Base-by-base conservation (phyloP, 2,329 filamentous ascomycete genomes). In the Sarocladiaceae sp. region DNA sequence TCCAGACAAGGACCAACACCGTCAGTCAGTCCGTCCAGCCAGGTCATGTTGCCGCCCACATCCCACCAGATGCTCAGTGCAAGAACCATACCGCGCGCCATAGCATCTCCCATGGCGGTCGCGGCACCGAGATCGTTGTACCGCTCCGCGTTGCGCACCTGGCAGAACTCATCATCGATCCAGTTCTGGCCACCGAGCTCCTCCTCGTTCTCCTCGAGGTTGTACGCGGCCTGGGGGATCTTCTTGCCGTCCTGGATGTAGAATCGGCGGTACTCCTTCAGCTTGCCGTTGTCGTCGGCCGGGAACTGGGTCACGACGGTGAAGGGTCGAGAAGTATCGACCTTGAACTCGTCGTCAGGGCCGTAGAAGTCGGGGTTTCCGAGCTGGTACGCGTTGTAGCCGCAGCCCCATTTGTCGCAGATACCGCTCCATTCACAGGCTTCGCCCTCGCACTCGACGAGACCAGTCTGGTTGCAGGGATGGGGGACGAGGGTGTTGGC, bases 11-110 rank as follows among this genome's bases (percentile, higher is more conserved):
- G 74, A 1, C 76, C 76, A 3, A 67, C 57, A 20, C 59, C 61
- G 15, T 53, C 58, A 29, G 37, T 41, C 37, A 18, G 4, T 2
- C 65, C 53, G 46, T 79, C 74, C 11, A 79, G 60, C 75, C 75
- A 78, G 18, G 63, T 59, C 75, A 79, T 78, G 47, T 63, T 66
- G 19, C 63, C 65, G 26, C 65, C 57, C n/a, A 66, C 63, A 47
- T 76, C 73, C 64, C 73, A 75, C 73, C 74, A 78, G 44, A 79
- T 61, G 50, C 63, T 67, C 54, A 78, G 66, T 16, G 63, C 63
- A n/a, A 76, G 61, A 0, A 74, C 72, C 72, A 75, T 74, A 20
- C 68, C 71, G 10, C 69, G 62, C 19, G 51, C 51, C 52, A 73
- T 55, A 20, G 70, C 62, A 18, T 68, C 63, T 3, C 70, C 70